phyloP scores from a whole-genome alignment of 441 rosid genomes.

The California macrophylla region DNA sequence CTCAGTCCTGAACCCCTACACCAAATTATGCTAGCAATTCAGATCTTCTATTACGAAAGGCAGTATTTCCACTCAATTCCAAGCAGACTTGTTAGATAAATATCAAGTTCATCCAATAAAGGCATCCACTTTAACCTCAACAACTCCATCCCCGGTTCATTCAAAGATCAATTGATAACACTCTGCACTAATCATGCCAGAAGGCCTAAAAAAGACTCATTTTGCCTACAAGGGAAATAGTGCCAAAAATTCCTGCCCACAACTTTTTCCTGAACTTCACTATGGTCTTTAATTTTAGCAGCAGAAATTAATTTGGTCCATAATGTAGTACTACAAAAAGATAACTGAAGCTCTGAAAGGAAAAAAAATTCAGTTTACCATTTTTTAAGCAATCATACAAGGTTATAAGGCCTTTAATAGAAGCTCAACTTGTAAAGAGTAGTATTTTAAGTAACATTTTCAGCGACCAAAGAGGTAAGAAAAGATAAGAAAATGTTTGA shows the following conservation, averaged over 20 bases:
- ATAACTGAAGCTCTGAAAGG: not conserved
- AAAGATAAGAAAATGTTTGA: not conserved
- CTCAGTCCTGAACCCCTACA: conserved; percentile 12
- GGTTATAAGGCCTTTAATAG: not conserved
- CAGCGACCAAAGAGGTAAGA: not conserved
- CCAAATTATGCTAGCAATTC: conserved; percentile 21
- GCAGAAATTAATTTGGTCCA: not conserved
- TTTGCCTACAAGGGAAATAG: not conserved
- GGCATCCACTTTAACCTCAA: conserved; percentile 14
- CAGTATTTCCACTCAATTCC: conserved; percentile 22
- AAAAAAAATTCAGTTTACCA: not conserved
- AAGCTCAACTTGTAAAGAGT: not conserved
- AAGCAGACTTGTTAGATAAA: conserved; percentile 15
- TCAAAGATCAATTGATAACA: conserved; percentile 9
- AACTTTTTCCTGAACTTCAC: not conserved
- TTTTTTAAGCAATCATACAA: conserved; percentile 5
- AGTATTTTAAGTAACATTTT: not conserved
- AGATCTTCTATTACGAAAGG: conserved; percentile 14
- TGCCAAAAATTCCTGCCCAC: not conserved
- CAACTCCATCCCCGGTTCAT: conserved; percentile 16
- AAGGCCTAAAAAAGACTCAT: not conserved
- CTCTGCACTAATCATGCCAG: conserved; percentile 7
- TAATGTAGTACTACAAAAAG: conserved; percentile 5
- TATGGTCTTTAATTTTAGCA: not conserved
- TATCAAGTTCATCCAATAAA: conserved; percentile 14